phyloP scores from a whole-genome alignment of 768 basidiomycete species.

The Amanita subjunquillea region DNA sequence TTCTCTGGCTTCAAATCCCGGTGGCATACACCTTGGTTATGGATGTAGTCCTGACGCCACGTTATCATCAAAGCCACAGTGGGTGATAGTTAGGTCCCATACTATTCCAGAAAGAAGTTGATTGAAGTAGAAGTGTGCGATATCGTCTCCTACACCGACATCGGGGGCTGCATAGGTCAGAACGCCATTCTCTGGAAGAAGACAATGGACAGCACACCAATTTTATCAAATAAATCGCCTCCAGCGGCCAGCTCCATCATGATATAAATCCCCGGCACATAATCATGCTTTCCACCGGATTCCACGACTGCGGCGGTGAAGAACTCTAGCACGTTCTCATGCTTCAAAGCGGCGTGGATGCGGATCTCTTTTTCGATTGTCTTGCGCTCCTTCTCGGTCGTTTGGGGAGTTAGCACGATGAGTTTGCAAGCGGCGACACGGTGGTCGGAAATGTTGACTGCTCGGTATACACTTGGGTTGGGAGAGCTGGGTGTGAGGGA shows the following conservation, averaged over 20 bases:
- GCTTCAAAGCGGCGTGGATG: conserved; percentile 73
- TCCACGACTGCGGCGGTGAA: conserved; percentile 72
- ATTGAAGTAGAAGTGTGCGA: conserved; percentile 84
- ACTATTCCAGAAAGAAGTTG: conserved; percentile 84
- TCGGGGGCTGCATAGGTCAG: conserved; percentile 59
- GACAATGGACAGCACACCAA: conserved; percentile 48
- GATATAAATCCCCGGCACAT: conserved; percentile 83
- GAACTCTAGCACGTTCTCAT: conserved; percentile 76
- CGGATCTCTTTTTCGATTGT: conserved; percentile 86
- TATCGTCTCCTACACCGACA: conserved; percentile 74
- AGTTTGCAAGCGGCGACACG: conserved; percentile 85
- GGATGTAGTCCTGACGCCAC: conserved; percentile 61
- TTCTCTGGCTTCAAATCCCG: conserved; percentile 98
- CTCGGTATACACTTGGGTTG: conserved; percentile 66
- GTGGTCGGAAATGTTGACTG: conserved; percentile 56
- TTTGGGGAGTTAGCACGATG: conserved; percentile 50
- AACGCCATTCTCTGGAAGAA: not conserved
- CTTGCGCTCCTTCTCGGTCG: conserved; percentile 64
- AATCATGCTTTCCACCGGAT: conserved; percentile 39
- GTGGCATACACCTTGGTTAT: conserved; percentile 86
- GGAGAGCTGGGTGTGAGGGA: not conserved
- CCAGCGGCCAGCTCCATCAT: conserved; percentile 86
- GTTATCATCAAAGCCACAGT: not conserved
- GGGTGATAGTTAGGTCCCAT: conserved; percentile 13
- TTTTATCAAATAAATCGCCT: conserved; percentile 97